These are phyloP conservation scores for Usnea hakonensis DNA, from an alignment of 495 filamentous ascomycete species.

Conservation along the genomic window DNA sequence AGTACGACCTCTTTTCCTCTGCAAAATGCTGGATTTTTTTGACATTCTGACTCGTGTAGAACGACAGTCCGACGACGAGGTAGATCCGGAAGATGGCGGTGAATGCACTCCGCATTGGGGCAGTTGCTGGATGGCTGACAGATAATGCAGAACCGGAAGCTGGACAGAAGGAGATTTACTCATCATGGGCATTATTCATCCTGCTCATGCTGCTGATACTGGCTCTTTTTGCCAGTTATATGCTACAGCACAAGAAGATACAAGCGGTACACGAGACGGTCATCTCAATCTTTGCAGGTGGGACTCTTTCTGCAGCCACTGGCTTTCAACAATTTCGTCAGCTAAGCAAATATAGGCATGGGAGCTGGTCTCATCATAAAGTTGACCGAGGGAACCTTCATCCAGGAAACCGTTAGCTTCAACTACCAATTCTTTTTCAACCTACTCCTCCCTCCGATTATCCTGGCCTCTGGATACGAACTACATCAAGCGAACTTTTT, in stretches of 20 bases:
- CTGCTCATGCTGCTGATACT: conserved; percentile 86
- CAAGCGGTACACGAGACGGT: conserved; percentile 98
- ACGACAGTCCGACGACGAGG: conserved; percentile 29
- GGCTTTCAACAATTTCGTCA: not conserved
- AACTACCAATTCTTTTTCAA: conserved; percentile 99
- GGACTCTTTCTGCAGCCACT: not conserved
- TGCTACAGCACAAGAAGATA: conserved; percentile 87
- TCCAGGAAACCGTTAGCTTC: conserved; percentile 85
- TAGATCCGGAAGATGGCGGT: conserved; percentile 48
- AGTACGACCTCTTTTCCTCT: conserved; percentile 26
- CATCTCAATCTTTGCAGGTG: conserved; percentile 89
- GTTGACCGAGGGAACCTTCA: conserved; percentile 65
- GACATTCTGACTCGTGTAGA: conserved; percentile 15
- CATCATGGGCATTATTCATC: conserved; percentile 96
- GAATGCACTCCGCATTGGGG: conserved; percentile 11
- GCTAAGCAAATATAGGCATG: conserved; percentile 59
- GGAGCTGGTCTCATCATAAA: conserved; percentile 85
- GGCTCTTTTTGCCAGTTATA: conserved; percentile 94
- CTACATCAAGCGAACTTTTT: conserved; percentile 98
- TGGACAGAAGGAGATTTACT: conserved; percentile 79
- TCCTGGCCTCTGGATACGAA: conserved; percentile 94
- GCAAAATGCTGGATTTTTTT: conserved; percentile 18
- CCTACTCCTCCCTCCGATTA: conserved; percentile 92
- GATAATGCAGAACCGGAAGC: conserved; percentile 46
- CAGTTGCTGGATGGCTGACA: conserved; percentile 11